Base-by-base conservation (phyloP, 2,329 filamentous ascomycete genomes). In the Fusarium lateritium region DNA sequence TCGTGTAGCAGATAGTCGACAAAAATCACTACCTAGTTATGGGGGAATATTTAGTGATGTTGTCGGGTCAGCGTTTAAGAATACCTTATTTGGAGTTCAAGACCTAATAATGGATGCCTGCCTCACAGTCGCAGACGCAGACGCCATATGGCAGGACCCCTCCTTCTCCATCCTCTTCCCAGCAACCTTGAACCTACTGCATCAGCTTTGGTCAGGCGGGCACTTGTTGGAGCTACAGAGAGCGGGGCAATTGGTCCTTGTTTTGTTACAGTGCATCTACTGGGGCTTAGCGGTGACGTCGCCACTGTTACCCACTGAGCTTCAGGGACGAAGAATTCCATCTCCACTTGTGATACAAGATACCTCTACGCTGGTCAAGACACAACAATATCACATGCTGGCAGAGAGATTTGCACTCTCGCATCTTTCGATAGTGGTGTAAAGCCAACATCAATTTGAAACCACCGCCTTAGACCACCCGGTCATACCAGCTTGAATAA, bases 121-220 rank as follows among this genome's bases (percentile, higher is more conserved):
- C 40, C 31, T 31, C 31, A 53, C 28, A 24, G n/a, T 28, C 43
- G 51, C 19, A 59, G 33, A 17, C 38, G 22, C 38, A 33, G 24
- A 31, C 28, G 40, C 26, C 43, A 46, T 39, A 49, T 53, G 54
- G 60, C 54, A 70, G 54, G 67, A 70, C 67, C 67, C 67, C 67
- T 70, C 67, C 56, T 52, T 58, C 63, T 45, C 54, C 50, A 53
- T 59, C 65, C 26, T 51, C 46, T 39, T 55, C 45, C 43, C 22
- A 47, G 52, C 55, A 64, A 45, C 52, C 34, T 8, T 55, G 51
- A 64, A 45, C 52, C 34, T 8, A 49, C 50, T 54, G 63, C 53
- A 54, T 67, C 67, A 67, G 39, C 67, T 70, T 65, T 63, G 66
- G 66, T 69, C 66, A 70, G 66, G 62, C 66, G 66, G 60, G 33